These are phyloP conservation scores for Cladosporium sp. DNA, from an alignment of 2,329 filamentous ascomycete genomes.

Conservation along the genomic window DNA sequence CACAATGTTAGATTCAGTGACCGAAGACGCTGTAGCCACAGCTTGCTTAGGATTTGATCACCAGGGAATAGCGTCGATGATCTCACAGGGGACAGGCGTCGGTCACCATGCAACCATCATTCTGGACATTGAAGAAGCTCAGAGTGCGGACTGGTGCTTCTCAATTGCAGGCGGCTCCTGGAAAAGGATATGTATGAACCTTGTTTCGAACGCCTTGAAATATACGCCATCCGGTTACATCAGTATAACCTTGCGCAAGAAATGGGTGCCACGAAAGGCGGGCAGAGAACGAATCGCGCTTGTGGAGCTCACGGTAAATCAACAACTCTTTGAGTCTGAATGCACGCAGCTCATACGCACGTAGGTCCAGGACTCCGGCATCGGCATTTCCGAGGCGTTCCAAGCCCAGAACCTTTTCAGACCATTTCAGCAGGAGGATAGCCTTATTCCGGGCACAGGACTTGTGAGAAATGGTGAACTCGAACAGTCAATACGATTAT, in stretches of 20 bases:
- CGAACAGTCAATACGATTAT: no score
- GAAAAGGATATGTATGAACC: slow-evolving; percentile 44
- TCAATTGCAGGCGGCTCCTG: slow-evolving; percentile 42
- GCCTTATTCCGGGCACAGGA: slow-evolving; percentile 56
- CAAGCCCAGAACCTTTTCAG: slow-evolving; percentile 57
- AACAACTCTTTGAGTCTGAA: no score
- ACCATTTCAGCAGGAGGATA: slow-evolving; percentile 62
- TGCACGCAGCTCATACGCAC: no score
- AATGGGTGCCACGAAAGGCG: background rate
- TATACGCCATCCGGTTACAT: slow-evolving; percentile 43
- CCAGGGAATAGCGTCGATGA: slow-evolving; percentile 21
- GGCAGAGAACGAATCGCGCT: background rate
- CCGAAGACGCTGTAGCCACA: slow-evolving; percentile 53
- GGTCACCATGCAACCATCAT: slow-evolving; percentile 34
- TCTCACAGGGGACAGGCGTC: slow-evolving; percentile 35
- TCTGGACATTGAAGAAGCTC: slow-evolving; percentile 34
- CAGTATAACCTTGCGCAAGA: slow-evolving; percentile 24
- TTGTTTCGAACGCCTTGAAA: slow-evolving; percentile 47
- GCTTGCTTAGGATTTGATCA: slow-evolving; percentile 33
- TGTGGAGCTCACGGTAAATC: background rate
- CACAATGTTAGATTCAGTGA: slow-evolving; percentile 29
- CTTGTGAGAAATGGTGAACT: slow-evolving; percentile 41
- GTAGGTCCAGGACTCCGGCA: slow-evolving; percentile 57
- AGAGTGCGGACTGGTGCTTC: slow-evolving; percentile 38
- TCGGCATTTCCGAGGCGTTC: slow-evolving; percentile 61